Percentiles rank a stretch among this genome's conserved stretches.
These are phyloP conservation scores for Tephrocybe sp. DNA, from an alignment of 768 basidiomycete species.

Conservation along the genomic window DNA sequence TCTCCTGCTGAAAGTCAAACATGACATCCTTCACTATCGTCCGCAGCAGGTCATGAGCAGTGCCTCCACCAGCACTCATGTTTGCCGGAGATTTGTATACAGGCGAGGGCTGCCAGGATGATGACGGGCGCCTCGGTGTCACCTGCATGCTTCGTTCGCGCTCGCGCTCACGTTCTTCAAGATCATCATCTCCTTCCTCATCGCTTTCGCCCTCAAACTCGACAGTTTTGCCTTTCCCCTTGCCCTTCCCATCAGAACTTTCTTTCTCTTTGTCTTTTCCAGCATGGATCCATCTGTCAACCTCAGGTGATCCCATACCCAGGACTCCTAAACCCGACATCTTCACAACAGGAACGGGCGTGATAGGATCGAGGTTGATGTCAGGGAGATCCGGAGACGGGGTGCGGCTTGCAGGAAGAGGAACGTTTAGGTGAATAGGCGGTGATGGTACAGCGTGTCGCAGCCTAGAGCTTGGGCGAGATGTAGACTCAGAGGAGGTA, in stretches of 20 bases:
- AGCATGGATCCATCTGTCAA: conserved; percentile 49
- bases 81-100: conserved; percentile 29
- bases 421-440: conserved; percentile 14
- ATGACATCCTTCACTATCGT: conserved; percentile 70
- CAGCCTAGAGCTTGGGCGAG: conserved; percentile 30
- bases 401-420: conserved; percentile 30
- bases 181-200: conserved; percentile 21
- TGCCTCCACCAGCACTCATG: conserved; percentile 18
- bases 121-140: conserved; percentile 50
- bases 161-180: conserved; percentile 25
- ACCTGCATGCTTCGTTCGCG: conserved; percentile 51
- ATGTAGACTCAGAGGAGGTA: conserved; percentile 13
- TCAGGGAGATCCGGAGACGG: conserved; percentile 45
- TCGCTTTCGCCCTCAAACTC: conserved; percentile 12
- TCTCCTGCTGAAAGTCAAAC: conserved; percentile 72
- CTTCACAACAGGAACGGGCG: conserved; percentile 29
- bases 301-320: conserved; percentile 54
- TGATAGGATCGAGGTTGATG: conserved; percentile 29
- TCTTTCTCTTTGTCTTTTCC: conserved; percentile 28
- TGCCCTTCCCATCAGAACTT: conserved; percentile 7
- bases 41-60: conserved; percentile 62
- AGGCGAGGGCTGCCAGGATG: conserved; percentile 42
- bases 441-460: conserved; percentile 22
- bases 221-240: conserved; percentile 16
- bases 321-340: conserved; percentile 31